Percentiles rank a stretch among this genome's conserved stretches.
Conservation (phyloP, 1,139 yeast species). For the Meyerozyma elateridarum region DNA sequence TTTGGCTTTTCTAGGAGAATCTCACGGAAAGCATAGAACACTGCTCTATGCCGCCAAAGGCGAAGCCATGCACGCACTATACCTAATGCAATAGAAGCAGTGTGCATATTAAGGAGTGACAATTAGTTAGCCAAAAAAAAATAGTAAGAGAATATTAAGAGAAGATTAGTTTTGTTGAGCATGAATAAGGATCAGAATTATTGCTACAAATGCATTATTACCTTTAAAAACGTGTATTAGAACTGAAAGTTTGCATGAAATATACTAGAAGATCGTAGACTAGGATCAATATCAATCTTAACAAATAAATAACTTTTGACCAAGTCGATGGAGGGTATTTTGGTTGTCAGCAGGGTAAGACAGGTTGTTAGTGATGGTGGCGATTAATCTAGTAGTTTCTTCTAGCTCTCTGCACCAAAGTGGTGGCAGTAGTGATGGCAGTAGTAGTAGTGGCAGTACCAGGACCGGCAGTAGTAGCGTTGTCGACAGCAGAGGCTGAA, state of each 20-base stretch:
- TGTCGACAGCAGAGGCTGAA: conserved; percentile 12
- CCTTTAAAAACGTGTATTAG: conserved; percentile 3
- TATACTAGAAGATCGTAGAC: neutral
- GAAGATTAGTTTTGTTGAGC: no score
- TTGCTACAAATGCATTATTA: no score
- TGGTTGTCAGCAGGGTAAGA: no score
- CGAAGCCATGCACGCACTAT: no score
- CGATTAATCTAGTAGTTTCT: conserved; percentile 15
- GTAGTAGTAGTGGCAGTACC: conserved; percentile 7
- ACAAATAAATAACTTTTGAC: conserved; percentile 1
- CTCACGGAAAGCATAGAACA: no score
- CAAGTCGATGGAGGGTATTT: conserved; percentile 3
- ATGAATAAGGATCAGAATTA: no score
- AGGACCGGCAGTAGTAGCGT: conserved; percentile 9
- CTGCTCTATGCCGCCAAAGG: no score
- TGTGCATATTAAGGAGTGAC: no score
- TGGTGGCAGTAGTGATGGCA: conserved; percentile 10
- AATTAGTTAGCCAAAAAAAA: no score
- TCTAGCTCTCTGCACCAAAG: conserved; percentile 13
- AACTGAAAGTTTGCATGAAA: conserved; percentile 2
- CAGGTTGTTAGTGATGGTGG: neutral
- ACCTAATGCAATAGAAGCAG: no score
- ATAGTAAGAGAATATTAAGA: no score
- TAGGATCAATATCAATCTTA: conserved; percentile 3
- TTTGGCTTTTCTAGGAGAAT: no score